phyloP scores from a whole-genome alignment of 2,329 filamentous ascomycete genomes.

The Metarhizium rileyi region DNA sequence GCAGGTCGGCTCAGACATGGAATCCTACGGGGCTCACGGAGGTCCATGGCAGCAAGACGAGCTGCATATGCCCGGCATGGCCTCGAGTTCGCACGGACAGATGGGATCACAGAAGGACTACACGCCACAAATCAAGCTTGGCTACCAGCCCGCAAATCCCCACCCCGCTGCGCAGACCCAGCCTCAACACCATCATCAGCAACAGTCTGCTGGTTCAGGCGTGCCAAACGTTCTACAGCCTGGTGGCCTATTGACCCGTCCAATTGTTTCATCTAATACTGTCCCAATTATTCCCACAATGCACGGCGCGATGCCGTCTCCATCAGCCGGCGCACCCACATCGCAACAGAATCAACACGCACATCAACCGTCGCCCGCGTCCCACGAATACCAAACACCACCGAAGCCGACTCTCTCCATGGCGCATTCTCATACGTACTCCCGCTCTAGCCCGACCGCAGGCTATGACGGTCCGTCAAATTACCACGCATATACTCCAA shows the following conservation, averaged over 20 bases:
- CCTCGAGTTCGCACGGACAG: slow-evolving; percentile 23
- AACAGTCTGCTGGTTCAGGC: slow-evolving; percentile 30
- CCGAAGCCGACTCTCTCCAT: slow-evolving; percentile 56
- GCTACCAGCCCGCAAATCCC: slow-evolving; percentile 30
- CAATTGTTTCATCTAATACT: slow-evolving; percentile 30
- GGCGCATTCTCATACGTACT: slow-evolving; percentile 69
- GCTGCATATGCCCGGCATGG: slow-evolving; percentile 42
- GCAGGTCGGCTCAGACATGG: slow-evolving; percentile 13
- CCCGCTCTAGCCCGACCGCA: slow-evolving; percentile 69
- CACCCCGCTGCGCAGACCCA: slow-evolving; percentile 23
- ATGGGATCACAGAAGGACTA: slow-evolving; percentile 37
- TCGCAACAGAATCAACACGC: slow-evolving; percentile 20
- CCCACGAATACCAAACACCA: slow-evolving; percentile 51
- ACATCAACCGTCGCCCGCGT: slow-evolving; percentile 27
- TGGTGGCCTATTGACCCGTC: slow-evolving; percentile 33
- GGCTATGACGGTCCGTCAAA: slow-evolving; percentile 44
- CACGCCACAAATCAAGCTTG: slow-evolving; percentile 42
- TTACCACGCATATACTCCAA: slow-evolving; percentile 49
- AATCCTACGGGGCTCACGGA: slow-evolving; percentile 15
- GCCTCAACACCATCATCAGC: slow-evolving; percentile 14
- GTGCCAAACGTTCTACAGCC: slow-evolving; percentile 52
- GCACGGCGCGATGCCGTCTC: slow-evolving; percentile 28
- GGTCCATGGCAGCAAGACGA: slow-evolving; percentile 40
- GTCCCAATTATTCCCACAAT: slow-evolving; percentile 38
- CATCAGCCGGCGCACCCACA: slow-evolving; percentile 23